Evolutionary conservation across 495 filamentous ascomycete genomes (phyloP), one percentile per base, ranked within the genome.

Genomic region (Tirmania nivea): DNA sequence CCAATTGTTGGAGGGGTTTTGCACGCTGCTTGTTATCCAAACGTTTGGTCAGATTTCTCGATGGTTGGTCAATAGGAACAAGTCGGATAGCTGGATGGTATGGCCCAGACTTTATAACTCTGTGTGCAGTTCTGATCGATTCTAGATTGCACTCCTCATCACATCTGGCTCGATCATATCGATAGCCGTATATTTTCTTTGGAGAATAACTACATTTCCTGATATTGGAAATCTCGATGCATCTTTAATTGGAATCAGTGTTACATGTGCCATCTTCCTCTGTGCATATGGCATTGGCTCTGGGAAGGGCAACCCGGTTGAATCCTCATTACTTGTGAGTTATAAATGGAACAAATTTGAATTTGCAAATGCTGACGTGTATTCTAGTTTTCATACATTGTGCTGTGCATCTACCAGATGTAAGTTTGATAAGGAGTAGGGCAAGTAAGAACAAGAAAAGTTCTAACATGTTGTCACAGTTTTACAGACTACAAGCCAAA

Each of bases 11-110:
- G 90, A 97, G 68, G 90, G 90, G 2, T 97, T 97, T 69, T 95
- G 90, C 69, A 94, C 84, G 60, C 68, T 97, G 63, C 69, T 97
- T 55, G 90, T 97, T 50, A 95, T 97, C 52, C 90, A 97, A 67
- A 84, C 87, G 12, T 79, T 81, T 34, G 90, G 90, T 0, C 88
- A 93, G 64, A 86, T 95, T 53, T 93, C 90, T n/a, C 75, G 86
- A 62, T 94, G 85, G 81, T 76, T 95, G 17, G 88, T 95, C 47
- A 97, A 95, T 66, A 68, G 81, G 51, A 71, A 79, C 54, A 77
- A 84, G 57, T 86, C 86, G 57, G 90, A 97, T 69, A 90, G 80
- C 56, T 97, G 90, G 90, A 89, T 95, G 83, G 87, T 92, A 75
- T 65, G 79, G 72, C 34, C 17, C 17, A 14, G 12, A 8, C 17